Evolutionary conservation across 306 rosid species (phyloP).

Genomic region (Cucurbita argyrosperma): DNA sequence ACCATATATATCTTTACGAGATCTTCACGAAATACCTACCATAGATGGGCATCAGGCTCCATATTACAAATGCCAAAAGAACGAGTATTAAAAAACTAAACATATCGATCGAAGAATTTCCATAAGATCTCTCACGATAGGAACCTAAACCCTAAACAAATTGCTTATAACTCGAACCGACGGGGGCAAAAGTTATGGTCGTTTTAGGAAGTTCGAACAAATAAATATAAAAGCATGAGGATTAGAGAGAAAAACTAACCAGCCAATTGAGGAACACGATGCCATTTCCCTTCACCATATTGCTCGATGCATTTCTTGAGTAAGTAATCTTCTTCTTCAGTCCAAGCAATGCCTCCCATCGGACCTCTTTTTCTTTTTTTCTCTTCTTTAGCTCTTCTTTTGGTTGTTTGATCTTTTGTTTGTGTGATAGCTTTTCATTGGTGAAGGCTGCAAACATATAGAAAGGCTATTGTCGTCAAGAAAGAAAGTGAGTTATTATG

Average conservation of each 20-base stretch:
- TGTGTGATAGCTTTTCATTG: not conserved
- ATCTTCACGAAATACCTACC: too few relatives aligned
- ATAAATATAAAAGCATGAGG: not conserved
- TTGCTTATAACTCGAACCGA: not conserved
- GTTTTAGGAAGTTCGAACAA: not conserved
- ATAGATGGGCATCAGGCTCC: too few relatives aligned
- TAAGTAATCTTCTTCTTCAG: constrained; percentile 42
- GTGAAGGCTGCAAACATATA: not conserved
- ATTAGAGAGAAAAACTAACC: constrained; percentile 15
- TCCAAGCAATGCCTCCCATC: constrained; percentile 73
- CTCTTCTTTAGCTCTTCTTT: not conserved
- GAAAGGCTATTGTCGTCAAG: not conserved
- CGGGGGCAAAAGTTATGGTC: not conserved
- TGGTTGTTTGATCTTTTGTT: not conserved
- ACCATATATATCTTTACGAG: too few relatives aligned
- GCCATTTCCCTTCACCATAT: constrained; percentile 67
- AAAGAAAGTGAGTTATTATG: not conserved
- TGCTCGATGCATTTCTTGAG: constrained; percentile 54
- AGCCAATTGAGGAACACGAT: constrained; percentile 49
- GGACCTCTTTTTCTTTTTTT: not conserved
- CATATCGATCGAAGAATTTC: too few relatives aligned
- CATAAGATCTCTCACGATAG: too few relatives aligned
- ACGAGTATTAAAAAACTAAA: too few relatives aligned
- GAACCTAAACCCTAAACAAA: not conserved
- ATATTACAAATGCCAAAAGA: too few relatives aligned